These are phyloP conservation scores for Stachybotrys echinatus DNA, from an alignment of 2,329 filamentous ascomycete species.

Conservation along the genomic window DNA sequence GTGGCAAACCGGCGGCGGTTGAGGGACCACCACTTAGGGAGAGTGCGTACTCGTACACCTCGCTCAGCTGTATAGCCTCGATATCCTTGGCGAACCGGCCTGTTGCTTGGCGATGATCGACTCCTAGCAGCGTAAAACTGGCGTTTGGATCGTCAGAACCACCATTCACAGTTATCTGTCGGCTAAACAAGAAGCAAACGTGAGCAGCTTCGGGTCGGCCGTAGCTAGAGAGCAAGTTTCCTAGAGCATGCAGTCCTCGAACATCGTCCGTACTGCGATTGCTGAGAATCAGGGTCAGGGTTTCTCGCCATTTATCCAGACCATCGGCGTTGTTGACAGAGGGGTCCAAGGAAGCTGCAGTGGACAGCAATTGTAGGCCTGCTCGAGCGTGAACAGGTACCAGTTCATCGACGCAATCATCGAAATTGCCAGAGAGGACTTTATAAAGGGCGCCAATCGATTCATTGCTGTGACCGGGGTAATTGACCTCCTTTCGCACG, in stretches of 20 bases:
- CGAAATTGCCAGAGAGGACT: conserved; percentile 86
- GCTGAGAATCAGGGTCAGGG: conserved; percentile 75
- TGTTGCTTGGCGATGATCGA: conserved; percentile 68
- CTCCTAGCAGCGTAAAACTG: conserved; percentile 78
- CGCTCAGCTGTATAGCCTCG: conserved; percentile 87
- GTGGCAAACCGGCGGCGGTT: conserved; percentile 59
- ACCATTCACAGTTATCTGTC: conserved; percentile 64
- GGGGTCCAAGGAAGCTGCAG: conserved; percentile 47
- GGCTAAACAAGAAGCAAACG: conserved; percentile 86
- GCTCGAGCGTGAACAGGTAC: conserved; percentile 89
- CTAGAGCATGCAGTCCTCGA: conserved; percentile 72
- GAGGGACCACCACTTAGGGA: conserved; percentile 58
- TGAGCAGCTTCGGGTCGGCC: conserved; percentile 88
- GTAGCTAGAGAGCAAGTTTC: conserved; percentile 77
- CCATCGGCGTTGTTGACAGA: conserved; percentile 74
- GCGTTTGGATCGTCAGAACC: conserved; percentile 77
- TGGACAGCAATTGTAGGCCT: conserved; percentile 82
- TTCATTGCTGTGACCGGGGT: conserved; percentile 72
- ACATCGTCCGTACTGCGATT: conserved; percentile 81
- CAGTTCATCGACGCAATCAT: conserved; percentile 92
- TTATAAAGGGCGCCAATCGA: conserved; percentile 89
- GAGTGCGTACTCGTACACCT: conserved; percentile 88
- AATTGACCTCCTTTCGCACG: conserved; percentile 89
- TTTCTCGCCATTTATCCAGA: conserved; percentile 91
- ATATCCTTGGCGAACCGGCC: conserved; percentile 73